Conservation (phyloP, 306 rosid genomes). For the Castanea crenata region DNA sequence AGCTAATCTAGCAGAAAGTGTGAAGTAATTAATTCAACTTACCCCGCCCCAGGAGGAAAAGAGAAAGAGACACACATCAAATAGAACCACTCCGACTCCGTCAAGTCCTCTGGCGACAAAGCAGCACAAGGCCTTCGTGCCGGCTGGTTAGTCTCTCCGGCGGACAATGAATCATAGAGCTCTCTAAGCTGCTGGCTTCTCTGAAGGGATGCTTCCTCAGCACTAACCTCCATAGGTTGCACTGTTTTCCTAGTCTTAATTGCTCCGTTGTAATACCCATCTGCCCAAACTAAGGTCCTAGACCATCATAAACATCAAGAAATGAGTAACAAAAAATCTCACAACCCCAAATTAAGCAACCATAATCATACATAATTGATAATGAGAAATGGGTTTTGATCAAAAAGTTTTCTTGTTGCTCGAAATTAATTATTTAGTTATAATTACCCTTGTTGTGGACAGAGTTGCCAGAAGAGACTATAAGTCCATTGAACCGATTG, state of each 20-base stretch:
- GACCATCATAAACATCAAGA: background rate
- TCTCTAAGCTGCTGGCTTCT: constrained; percentile 97
- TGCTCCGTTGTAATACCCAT: constrained; percentile 96
- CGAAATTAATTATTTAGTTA: background rate
- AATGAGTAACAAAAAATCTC: too few relatives aligned
- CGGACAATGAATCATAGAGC: constrained; percentile 73
- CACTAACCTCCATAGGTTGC: constrained; percentile 85
- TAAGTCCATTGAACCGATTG: constrained; percentile 99
- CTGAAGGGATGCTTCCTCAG: constrained; percentile 73
- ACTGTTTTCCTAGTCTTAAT: constrained; percentile 91
- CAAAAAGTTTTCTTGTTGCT: background rate
- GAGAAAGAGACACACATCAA: constrained; percentile 97
- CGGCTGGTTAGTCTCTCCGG: constrained; percentile 77
- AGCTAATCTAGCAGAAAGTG: background rate
- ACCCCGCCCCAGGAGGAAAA: constrained; percentile 86
- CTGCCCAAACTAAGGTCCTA: constrained; percentile 83
- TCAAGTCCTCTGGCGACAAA: constrained; percentile 93
- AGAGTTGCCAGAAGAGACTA: constrained; percentile 85
- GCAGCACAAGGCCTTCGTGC: constrained; percentile 78
- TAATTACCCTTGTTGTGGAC: constrained; percentile 76
- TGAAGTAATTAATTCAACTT: constrained; percentile 20
- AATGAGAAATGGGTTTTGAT: background rate
- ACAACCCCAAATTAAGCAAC: background rate
- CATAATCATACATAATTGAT: background rate
- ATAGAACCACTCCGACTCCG: constrained; percentile 98